Base-by-base conservation (phyloP, 768 basidiomycete species). In the Hygrocybe punicea region DNA sequence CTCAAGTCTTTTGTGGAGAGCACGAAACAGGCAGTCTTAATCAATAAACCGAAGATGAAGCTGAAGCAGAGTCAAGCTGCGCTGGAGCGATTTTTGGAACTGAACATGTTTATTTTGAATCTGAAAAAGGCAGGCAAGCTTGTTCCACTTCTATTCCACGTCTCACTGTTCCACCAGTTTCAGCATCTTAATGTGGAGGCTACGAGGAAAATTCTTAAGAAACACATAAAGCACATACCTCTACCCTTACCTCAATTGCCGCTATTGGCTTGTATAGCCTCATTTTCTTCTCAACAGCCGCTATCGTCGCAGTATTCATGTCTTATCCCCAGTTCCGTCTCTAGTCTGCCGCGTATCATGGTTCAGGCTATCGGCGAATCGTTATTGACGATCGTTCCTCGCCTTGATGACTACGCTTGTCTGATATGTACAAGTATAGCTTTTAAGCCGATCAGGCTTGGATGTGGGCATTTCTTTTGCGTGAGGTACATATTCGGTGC, bases 191-290 rank as follows among this genome's bases (percentile, higher is more conserved):
- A 92, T 65, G 79, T 86, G 6, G 93, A 96, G 69, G 94, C 93
- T 2, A 89, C 87, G 2, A 84, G 93, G 35, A 97, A 97, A 73
- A 93, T 93, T 58, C 81, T 96, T 51, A 96, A 96, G 78, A 97
- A 97, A 67, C 94, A 95, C 66, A 81, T 90, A 25, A 96, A 96
- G 67, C 85, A 91, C 3, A 96, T 93, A 0, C 84, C 89, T 0
- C 75, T 98, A 8, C 87, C 90, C 1, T 77, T 88, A 61, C 79
- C 86, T 2, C 58, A 59, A 16, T 21, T 49, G 10, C 24, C 47
- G 6, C 23, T 49, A 10, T 49, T 33, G 47, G 29, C 7, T 10
- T 23, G 24, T 17, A 40, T 24, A 8, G 6, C 40, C 25, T 55
- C 40, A 8, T 61, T 47, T 34, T 52, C 59, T 25, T 42, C 66